These are phyloP conservation scores for Aspergillus ibericus DNA, from an alignment of 2,329 filamentous ascomycete species.

Conservation along the genomic window DNA sequence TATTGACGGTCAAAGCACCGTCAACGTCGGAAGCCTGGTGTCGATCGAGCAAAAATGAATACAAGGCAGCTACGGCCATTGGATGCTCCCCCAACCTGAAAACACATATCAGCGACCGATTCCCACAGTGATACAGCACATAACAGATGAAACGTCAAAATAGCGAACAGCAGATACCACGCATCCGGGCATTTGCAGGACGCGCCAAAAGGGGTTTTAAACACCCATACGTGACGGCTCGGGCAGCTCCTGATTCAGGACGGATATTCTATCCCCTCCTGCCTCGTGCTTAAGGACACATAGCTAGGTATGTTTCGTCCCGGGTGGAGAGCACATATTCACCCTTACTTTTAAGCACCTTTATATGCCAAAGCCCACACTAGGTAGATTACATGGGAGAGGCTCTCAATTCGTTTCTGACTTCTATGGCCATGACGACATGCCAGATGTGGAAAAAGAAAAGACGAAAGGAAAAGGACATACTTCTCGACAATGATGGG, in stretches of 20 bases:
- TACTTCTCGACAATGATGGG: constrained; percentile 52
- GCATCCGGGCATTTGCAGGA: not conserved
- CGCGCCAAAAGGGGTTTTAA: not conserved
- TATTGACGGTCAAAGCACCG: constrained; percentile 44
- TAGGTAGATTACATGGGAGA: constrained; percentile 37
- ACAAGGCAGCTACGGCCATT: constrained; percentile 47
- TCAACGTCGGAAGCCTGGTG: constrained; percentile 50
- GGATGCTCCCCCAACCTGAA: constrained; percentile 52
- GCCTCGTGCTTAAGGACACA: constrained; percentile 10
- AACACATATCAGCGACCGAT: constrained; percentile 27
- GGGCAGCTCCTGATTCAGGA: not conserved
- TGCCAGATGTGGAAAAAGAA: constrained; percentile 22
- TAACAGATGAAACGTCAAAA: not conserved
- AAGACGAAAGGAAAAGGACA: constrained; percentile 30
- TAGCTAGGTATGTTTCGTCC: constrained; percentile 9
- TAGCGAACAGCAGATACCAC: not conserved
- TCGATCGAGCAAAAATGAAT: constrained; percentile 51
- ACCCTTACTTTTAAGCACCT: constrained; percentile 32
- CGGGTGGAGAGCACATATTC: constrained; percentile 14
- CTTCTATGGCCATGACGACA: constrained; percentile 35
- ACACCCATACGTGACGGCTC: not conserved
- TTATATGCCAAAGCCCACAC: constrained; percentile 26
- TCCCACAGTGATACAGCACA: not conserved
- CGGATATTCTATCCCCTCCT: not conserved
- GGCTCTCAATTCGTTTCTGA: constrained; percentile 37